Evolutionary conservation across 2,329 filamentous ascomycete species (phyloP).

Genomic region (Acephala macrosclerotiorum): DNA sequence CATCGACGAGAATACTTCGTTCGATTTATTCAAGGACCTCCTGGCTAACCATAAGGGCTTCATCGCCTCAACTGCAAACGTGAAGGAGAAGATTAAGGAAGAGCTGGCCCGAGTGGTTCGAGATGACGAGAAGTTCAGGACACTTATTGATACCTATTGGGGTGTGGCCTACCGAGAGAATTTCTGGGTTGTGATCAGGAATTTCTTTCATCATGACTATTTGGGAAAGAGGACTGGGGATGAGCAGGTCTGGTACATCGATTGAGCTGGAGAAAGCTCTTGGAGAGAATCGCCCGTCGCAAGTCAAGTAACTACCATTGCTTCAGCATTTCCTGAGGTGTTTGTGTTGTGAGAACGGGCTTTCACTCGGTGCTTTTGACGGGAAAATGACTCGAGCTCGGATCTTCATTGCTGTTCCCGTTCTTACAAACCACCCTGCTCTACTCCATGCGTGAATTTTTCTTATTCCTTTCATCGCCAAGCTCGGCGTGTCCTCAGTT

Average conservation of each 20-base stretch:
- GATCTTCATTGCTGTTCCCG: too few species aligned
- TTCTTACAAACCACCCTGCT: too few species aligned
- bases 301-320: too few species aligned
- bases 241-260: slow-evolving; percentile 17
- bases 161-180: neutral
- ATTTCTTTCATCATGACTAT: slow-evolving; percentile 19
- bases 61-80: neutral
- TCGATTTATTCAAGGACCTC: neutral
- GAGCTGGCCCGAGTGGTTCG: neutral
- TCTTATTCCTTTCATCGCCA: too few species aligned
- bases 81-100: slow-evolving; percentile 19
- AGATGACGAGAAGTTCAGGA: slow-evolving; percentile 12
- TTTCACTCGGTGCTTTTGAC: too few species aligned
- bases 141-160: slow-evolving; percentile 11
- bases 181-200: slow-evolving; percentile 17
- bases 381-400: too few species aligned
- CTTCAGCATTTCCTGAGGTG: too few species aligned
- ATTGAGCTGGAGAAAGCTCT: slow-evolving; percentile 6
- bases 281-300: too few species aligned
- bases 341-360: too few species aligned
- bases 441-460: too few species aligned
- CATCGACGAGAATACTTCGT: neutral
- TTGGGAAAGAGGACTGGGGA: slow-evolving; percentile 19
- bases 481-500: neutral
- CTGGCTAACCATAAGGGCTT: slow-evolving; percentile 17